phyloP scores from a whole-genome alignment of 164 flowering plant species.

The Saururus chinensis region DNA sequence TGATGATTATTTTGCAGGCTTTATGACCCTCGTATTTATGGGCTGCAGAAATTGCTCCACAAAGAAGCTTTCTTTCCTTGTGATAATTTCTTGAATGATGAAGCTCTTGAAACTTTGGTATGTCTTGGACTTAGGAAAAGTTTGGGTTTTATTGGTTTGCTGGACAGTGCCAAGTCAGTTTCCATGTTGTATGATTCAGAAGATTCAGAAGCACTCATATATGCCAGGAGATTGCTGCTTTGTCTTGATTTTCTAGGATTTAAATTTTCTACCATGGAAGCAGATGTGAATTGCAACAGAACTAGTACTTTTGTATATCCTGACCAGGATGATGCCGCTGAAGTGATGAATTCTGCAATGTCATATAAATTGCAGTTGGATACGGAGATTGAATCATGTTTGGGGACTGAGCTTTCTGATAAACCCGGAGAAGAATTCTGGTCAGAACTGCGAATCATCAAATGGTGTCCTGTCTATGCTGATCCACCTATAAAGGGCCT shows the following conservation, averaged over 20 bases:
- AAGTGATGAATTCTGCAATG: slow-evolving; percentile 4
- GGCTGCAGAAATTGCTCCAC: slow-evolving; percentile 48
- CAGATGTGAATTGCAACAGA: slow-evolving; percentile 9
- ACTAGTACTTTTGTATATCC: not conserved
- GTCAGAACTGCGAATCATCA: slow-evolving; percentile 56
- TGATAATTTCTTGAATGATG: slow-evolving; percentile 47
- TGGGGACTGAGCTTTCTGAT: slow-evolving; percentile 30
- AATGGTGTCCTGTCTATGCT: slow-evolving; percentile 77
- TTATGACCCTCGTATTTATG: slow-evolving; percentile 88
- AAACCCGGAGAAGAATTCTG: slow-evolving; percentile 56
- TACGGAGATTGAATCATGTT: slow-evolving; percentile 23
- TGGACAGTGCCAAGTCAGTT: slow-evolving; percentile 82
- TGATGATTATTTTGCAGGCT: slow-evolving; percentile 44
- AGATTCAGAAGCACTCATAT: slow-evolving; percentile 30
- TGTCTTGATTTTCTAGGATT: slow-evolving; percentile 47
- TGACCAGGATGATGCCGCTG: slow-evolving; percentile 9
- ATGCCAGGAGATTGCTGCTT: slow-evolving; percentile 46
- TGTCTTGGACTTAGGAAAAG: slow-evolving; percentile 55
- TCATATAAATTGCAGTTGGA: slow-evolving; percentile 12
- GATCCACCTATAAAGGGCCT: slow-evolving; percentile 65
- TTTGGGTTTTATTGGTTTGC: slow-evolving; percentile 57
- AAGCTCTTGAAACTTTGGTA: slow-evolving; percentile 50
- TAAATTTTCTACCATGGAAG: slow-evolving; percentile 28
- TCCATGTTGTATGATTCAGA: slow-evolving; percentile 53
- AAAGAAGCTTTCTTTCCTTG: slow-evolving; percentile 70